phyloP scores from a whole-genome alignment of 2,329 filamentous ascomycete species.

The Iodosphaeria phyllophila region DNA sequence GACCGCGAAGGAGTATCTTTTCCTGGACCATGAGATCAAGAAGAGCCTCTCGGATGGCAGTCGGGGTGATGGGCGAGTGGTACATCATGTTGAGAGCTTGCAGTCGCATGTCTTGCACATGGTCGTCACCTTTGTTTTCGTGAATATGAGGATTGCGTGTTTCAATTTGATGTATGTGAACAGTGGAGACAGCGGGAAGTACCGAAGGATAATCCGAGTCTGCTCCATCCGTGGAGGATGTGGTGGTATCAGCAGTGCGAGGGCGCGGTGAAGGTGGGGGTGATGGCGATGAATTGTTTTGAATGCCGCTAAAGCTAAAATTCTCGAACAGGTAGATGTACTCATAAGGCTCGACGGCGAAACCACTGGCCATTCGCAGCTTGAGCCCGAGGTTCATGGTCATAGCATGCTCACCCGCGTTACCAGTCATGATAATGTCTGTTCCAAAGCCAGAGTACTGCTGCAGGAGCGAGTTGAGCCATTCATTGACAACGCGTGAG shows the following conservation, averaged over 20 bases:
- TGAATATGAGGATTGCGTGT: conserved; percentile 15
- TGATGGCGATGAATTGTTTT: no score
- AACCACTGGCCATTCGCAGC: conserved; percentile 12
- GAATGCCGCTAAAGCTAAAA: no score
- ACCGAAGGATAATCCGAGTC: no score
- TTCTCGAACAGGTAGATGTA: conserved; percentile 11
- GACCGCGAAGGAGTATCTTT: neutral
- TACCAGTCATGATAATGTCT: conserved; percentile 13
- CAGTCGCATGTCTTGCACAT: conserved; percentile 12
- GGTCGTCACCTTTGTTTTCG: conserved; percentile 10
- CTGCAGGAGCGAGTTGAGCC: conserved; percentile 12
- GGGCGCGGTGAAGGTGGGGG: no score
- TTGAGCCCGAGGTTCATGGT: conserved; percentile 16
- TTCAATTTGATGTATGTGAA: conserved; percentile 12
- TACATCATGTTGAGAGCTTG: conserved; percentile 13
- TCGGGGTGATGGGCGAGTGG: conserved; percentile 6
- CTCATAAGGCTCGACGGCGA: conserved; percentile 16
- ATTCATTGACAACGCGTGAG: conserved; percentile 13
- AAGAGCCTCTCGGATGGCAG: conserved; percentile 2
- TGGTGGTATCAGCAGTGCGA: no score
- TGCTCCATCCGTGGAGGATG: no score
- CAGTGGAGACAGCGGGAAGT: neutral
- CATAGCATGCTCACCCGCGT: conserved; percentile 17
- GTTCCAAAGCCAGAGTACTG: conserved; percentile 1
- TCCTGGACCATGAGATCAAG: conserved; percentile 2